Conservation (phyloP, 495 filamentous ascomycete species). For the Pseudomonodictys pantanalensis region DNA sequence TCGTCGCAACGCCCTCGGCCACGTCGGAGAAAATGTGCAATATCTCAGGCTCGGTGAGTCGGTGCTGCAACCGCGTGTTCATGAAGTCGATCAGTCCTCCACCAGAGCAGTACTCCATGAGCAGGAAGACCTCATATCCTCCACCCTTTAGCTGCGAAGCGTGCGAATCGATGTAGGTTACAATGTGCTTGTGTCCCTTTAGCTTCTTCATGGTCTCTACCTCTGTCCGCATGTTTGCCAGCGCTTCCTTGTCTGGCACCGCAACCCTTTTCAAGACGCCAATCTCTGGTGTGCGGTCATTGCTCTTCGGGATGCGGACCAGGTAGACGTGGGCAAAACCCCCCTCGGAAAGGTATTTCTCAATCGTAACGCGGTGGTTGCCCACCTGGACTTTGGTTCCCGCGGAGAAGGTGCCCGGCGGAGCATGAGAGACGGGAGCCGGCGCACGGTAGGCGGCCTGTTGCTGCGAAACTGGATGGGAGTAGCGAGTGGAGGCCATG, state of each 20-base stretch:
- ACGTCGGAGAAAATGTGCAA: constrained; percentile 95
- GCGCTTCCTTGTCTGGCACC: constrained; percentile 90
- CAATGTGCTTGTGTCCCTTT: constrained; percentile 92
- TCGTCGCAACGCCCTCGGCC: constrained; percentile 92
- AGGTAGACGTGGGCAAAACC: constrained; percentile 98
- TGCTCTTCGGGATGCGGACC: constrained; percentile 73
- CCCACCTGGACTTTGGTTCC: constrained; percentile 97
- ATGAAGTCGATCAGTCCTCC: constrained; percentile 98
- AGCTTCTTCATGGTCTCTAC: constrained; percentile 99
- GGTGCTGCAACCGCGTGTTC: constrained; percentile 96
- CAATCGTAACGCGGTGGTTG: constrained; percentile 87
- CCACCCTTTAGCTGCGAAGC: constrained; percentile 88
- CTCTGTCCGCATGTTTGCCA: constrained; percentile 95
- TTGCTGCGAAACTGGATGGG: constrained; percentile 30
- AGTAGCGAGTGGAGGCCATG: constrained; percentile 34
- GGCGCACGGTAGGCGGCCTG: constrained; percentile 34
- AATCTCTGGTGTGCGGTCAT: constrained; percentile 71
- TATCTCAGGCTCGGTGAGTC: constrained; percentile 95
- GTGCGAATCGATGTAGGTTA: constrained; percentile 97
- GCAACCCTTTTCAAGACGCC: constrained; percentile 95
- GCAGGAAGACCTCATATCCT: constrained; percentile 94
- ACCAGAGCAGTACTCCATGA: constrained; percentile 87
- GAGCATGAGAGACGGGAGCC: constrained; percentile 54
- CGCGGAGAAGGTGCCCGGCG: constrained; percentile 84
- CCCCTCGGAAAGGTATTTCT: constrained; percentile 97